Evolutionary conservation across 495 filamentous ascomycete species (phyloP), one percentile per base, ranked within the genome.

Genomic region (Cryomyces minteri): DNA sequence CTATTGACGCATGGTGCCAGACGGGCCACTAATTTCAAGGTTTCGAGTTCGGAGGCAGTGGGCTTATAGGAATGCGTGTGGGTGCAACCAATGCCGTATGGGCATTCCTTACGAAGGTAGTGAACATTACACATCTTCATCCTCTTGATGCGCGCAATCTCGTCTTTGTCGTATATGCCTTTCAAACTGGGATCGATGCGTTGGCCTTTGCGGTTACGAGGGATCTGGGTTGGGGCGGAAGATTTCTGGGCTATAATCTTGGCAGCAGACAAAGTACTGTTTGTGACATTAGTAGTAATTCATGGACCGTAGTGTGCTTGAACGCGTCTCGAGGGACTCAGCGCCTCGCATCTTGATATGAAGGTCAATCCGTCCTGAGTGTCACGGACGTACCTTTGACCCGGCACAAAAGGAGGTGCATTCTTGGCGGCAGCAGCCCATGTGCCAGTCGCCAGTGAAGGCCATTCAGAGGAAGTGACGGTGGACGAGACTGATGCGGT

Each of bases 51-150:
- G 30, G 72, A 70, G 47, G 71, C 68, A 8, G 69, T 77, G 28
- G 81, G 69, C 52, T 76, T 79, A 60, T 82, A 79, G 33, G 76
- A 64, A 61, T 92, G 85, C 46, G 77, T 73, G 54, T 90, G 84
- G 39, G 72, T 73, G 60, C 86, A 94, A 9, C 73, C 69, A 28
- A 77, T 70, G 45, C 76, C 78, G 49, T 76, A 80, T 32, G 74
- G 69, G 54, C 86, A 92, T 39, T 79, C 79, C 1, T 76, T 73
- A 31, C 83, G 73, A 30, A 94, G 66, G 58, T 78, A 88, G 58
- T 87, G 75, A 50, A 84, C 82, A 58, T 90, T 90, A 72, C 86
- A 94, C 28, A 88, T 63, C 55, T 92, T 90, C 52, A 83, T 63
- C 52, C 71, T 74, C 56, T 78, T 77, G 48, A 80, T 53, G 28